Base-by-base conservation (phyloP, 108 stramenopile genomes). In the Chaetoceros tenuissimus region DNA sequence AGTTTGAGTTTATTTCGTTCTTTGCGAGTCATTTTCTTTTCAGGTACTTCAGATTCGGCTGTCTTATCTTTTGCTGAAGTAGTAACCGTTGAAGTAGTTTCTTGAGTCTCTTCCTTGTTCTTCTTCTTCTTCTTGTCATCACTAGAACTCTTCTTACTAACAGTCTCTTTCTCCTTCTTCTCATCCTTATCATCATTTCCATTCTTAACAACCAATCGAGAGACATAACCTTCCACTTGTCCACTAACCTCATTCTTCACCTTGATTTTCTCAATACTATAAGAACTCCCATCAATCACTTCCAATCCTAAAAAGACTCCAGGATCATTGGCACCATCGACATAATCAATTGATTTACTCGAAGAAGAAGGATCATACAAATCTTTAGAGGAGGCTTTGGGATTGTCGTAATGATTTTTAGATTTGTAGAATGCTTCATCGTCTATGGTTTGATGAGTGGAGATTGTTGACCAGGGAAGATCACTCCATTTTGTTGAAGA, bases 281-380 rank as follows among this genome's bases (percentile, higher is more conserved):
- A 89, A 3, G 63, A 66, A 65, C 63, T 61, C 19, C 73, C 80
- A 62, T 78, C 65, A 28, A 82, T 56, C 2, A 87, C 85, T 68
- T 87, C 77, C 46, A 87, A 55, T 13, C 78, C 74, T 48, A 51
- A 71, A 47, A 87, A 81, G 63, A 87, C 79, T 22, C 61, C 85
- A 43, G 64, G 40, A 27, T 71, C 78, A 1, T 56, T 24, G 0
- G 57, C 59, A 17, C 54, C 67, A 3, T 61, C 67, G 22, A 30
- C 23, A 24, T 24, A 21, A 49, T 24, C 48, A n/a, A n/a, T n/a
- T 16, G 48, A n/a, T 7, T n/a, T n/a, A 49, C n/a, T 49, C n/a
- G 48, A 16, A 24, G 13, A 16, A 18, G 13, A 16, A 7, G 18
- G 5, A 13, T 40, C 34, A 13, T 40, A 40, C 34, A 40, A 40